phyloP scores from a whole-genome alignment of 139 green algal genomes.

The Picochlorum costavermella region DNA sequence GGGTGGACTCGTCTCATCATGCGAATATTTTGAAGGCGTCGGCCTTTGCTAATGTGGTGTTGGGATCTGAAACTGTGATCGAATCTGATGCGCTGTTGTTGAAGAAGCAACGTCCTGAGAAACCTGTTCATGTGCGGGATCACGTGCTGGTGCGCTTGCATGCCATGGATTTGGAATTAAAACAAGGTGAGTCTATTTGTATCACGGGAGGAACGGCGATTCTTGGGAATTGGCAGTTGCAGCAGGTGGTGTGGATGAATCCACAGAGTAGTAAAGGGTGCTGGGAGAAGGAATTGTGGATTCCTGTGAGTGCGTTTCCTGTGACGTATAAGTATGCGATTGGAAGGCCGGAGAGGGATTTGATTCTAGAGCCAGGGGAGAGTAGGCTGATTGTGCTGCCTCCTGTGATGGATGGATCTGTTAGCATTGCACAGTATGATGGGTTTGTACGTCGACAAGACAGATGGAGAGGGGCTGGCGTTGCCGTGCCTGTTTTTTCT shows the following conservation, averaged over 20 bases:
- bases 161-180: slow-evolving; percentile 31
- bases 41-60: slow-evolving; percentile 57
- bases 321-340: slow-evolving; percentile 80
- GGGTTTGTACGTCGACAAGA: slow-evolving; percentile 43
- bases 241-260: slow-evolving; percentile 47
- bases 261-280: slow-evolving; percentile 8
- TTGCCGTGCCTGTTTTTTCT: slow-evolving; percentile 88
- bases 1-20: neutral
- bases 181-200: slow-evolving; percentile 39
- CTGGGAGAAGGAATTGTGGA: slow-evolving; percentile 46
- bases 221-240: slow-evolving; percentile 69
- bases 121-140: too few species aligned
- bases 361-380: slow-evolving; percentile 28
- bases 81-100: neutral
- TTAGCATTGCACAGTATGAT: slow-evolving; percentile 54
- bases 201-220: slow-evolving; percentile 55
- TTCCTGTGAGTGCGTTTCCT: slow-evolving; percentile 56
- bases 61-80: slow-evolving; percentile 6
- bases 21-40: slow-evolving; percentile 39
- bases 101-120: too few species aligned
- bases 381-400: slow-evolving; percentile 22
- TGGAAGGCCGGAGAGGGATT: slow-evolving; percentile 1
- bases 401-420: slow-evolving; percentile 19
- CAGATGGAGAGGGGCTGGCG: slow-evolving; percentile 77
- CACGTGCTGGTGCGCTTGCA: slow-evolving; percentile 40